These are phyloP conservation scores for Protomyces inundatus DNA, from an alignment of 1,139 yeast species.

Conservation along the genomic window DNA sequence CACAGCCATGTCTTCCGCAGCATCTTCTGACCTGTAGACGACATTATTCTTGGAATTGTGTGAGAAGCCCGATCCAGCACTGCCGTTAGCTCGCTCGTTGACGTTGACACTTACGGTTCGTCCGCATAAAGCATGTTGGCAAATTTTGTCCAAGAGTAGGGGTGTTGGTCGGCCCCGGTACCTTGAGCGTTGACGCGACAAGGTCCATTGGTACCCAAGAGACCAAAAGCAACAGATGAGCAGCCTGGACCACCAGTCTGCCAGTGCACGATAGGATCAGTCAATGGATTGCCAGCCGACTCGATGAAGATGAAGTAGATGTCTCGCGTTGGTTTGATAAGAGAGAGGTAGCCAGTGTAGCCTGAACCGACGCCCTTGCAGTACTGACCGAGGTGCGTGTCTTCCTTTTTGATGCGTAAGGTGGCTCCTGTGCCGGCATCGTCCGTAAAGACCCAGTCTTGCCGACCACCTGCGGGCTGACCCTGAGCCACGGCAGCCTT, in stretches of 20 bases:
- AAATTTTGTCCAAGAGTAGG: constrained; percentile 7
- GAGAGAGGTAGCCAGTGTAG: constrained; percentile 81
- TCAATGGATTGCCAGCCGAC: constrained; percentile 78
- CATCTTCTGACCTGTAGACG: constrained; percentile 47
- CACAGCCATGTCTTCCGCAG: constrained; percentile 36
- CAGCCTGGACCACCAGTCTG: constrained; percentile 88
- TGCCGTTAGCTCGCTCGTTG: constrained; percentile 41
- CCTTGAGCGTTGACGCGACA: constrained; percentile 65
- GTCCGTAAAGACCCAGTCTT: too few species aligned
- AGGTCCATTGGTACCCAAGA: constrained; percentile 87
- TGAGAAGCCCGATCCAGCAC: not conserved
- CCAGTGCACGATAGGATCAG: constrained; percentile 83
- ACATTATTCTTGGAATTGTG: not conserved
- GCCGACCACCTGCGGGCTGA: too few species aligned
- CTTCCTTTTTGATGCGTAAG: not conserved
- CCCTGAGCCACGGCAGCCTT: too few species aligned
- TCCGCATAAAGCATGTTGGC: constrained; percentile 48
- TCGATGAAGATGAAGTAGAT: constrained; percentile 82
- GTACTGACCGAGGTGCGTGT: not conserved
- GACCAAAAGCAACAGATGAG: constrained; percentile 88
- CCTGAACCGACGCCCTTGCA: constrained; percentile 7
- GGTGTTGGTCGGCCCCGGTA: constrained; percentile 54
- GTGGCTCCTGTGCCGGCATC: not conserved
- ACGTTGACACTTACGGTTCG: constrained; percentile 88
- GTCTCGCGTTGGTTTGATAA: constrained; percentile 74